Base-by-base conservation (phyloP, 1,139 yeast genomes). In the Blastobotrys persicus region DNA sequence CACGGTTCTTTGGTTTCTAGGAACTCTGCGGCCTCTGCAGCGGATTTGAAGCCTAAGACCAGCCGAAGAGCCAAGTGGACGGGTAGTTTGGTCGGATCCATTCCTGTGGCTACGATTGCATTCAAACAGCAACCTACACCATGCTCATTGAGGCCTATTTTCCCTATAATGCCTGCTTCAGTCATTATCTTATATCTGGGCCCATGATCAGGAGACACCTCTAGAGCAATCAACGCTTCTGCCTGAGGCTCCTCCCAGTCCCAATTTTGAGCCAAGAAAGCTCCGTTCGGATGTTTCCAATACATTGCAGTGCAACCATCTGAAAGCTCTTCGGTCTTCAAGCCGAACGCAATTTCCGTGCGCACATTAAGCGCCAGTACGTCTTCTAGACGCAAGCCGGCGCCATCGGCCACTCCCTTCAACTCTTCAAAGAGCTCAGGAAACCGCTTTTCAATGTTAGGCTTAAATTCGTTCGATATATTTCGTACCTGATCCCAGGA, bases 81-180 rank as follows among this genome's bases (percentile, higher is more conserved):
- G 5, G 73, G 73, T 14, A 65, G 54, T 48, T 60, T 61, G 7
- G 60, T 49, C 16, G 52, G 52, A 38, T 57, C 59, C 14, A 66
- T 59, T 5, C 65, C 66, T 38, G 57, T 53, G 20, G 68, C 64
- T 14, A 60, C 55, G 40, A 68, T 56, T 9, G 71, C 72, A 42
- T 68, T 68, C 48, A 68, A 48, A 44, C 64, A 57, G 5, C 63
- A 63, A 6, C 69, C 71, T 5, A 68, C 66, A 1, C 71, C 69
- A 34, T 58, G 47, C 44, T 59, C 59, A 53, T 68, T 68, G 47
- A 68, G 53, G 3, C 72, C 72, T n/a, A 66, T 62, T 46, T 68
- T 68, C 23, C 70, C 72, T 6, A 68, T 58, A 26, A 68, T 62
- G 2, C 72, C 72, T 2, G 68, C 72, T 47, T 68, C 72, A 1